Evolutionary conservation across 331 rosid genomes (phyloP).

Genomic region (Acacia pycnantha): DNA sequence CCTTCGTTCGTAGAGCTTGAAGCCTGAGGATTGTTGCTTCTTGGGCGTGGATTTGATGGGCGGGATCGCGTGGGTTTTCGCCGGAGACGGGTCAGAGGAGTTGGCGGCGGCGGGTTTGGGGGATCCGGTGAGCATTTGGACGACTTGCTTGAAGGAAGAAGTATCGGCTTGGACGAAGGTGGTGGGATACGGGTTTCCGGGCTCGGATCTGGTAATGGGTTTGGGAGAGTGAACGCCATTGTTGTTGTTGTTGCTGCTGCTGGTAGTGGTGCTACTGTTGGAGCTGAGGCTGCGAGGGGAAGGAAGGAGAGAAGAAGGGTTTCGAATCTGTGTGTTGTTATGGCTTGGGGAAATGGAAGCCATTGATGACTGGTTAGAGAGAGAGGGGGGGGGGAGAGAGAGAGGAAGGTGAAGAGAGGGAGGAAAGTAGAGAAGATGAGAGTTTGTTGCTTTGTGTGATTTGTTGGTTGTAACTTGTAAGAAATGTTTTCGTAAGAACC

Average conservation of each 20-base stretch:
- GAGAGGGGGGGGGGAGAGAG: neutral
- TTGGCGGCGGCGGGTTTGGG: slow-evolving; percentile 57
- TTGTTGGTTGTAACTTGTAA: slow-evolving; percentile 44
- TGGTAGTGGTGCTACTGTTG: slow-evolving; percentile 37
- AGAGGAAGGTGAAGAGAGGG: neutral
- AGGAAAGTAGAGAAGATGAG: slow-evolving; percentile 16
- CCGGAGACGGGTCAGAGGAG: slow-evolving; percentile 34
- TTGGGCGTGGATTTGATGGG: slow-evolving; percentile 58
- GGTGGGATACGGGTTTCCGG: slow-evolving; percentile 84
- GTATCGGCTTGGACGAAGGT: slow-evolving; percentile 95
- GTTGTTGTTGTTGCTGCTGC: neutral
- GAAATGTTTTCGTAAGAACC: slow-evolving; percentile 39
- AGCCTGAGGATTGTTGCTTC: slow-evolving; percentile 48
- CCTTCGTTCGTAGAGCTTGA: slow-evolving; percentile 87
- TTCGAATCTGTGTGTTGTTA: slow-evolving; percentile 25
- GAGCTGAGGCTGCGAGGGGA: slow-evolving; percentile 38
- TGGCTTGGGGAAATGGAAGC: slow-evolving; percentile 43
- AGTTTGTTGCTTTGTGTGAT: slow-evolving; percentile 37
- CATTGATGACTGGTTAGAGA: slow-evolving; percentile 38
- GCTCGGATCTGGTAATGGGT: slow-evolving; percentile 78
- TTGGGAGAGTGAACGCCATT: slow-evolving; percentile 11
- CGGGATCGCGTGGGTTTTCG: slow-evolving; percentile 49
- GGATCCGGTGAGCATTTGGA: slow-evolving; percentile 95
- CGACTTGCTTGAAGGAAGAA: slow-evolving; percentile 87
- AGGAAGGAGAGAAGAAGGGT: slow-evolving; percentile 22